phyloP scores from a whole-genome alignment of 2,329 filamentous ascomycete species.

The Colletotrichum euphorbiae region DNA sequence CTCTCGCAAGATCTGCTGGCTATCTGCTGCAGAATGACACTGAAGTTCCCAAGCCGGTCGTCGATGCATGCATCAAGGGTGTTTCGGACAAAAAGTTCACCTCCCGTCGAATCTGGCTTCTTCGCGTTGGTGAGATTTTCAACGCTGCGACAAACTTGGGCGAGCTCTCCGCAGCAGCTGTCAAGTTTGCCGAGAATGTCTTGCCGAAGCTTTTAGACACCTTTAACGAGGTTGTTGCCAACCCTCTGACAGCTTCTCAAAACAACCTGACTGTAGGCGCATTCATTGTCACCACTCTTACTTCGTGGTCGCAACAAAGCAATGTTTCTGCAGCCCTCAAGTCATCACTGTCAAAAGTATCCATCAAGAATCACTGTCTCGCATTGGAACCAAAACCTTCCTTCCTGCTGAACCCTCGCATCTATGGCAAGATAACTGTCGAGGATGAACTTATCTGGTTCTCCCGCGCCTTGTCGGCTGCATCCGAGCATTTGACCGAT shows the following conservation, averaged over 20 bases:
- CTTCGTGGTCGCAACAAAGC: conserved; percentile 64
- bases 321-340: conserved; percentile 64
- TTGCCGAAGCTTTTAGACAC: conserved; percentile 71
- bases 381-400: conserved; percentile 83
- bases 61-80: conserved; percentile 83
- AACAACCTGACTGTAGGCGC: conserved; percentile 84
- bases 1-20: conserved; percentile 74
- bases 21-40: conserved; percentile 71
- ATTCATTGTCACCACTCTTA: conserved; percentile 77
- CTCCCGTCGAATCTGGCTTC: conserved; percentile 82
- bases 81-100: conserved; percentile 85
- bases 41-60: conserved; percentile 72
- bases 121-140: conserved; percentile 78
- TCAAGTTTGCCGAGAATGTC: conserved; percentile 65
- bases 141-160: conserved; percentile 52
- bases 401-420: conserved; percentile 84
- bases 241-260: conserved; percentile 82
- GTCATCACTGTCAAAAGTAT: conserved; percentile 65
- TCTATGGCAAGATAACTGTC: conserved; percentile 82
- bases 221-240: conserved; percentile 82
- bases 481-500: conserved; percentile 66
- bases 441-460: conserved; percentile 86
- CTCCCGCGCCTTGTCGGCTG: conserved; percentile 73
- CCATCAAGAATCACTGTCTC: conserved; percentile 74
- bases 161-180: conserved; percentile 49